Conservation (phyloP, 2,329 filamentous ascomycete genomes). For the Onygena corvina region DNA sequence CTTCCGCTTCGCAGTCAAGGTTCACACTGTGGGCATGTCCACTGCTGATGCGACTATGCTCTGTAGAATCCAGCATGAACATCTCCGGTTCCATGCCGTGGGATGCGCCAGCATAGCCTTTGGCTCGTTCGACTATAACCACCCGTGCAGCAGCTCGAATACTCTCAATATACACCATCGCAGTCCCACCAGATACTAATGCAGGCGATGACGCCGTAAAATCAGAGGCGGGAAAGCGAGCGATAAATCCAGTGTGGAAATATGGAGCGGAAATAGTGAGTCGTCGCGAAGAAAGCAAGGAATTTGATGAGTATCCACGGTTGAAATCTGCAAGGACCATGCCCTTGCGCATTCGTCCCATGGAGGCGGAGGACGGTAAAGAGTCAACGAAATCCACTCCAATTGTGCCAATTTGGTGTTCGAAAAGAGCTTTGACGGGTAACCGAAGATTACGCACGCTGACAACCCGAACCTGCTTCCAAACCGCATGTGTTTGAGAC, state of each 20-base stretch:
- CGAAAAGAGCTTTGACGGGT: constrained; percentile 61
- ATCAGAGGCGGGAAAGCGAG: constrained; percentile 54
- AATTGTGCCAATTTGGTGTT: constrained; percentile 81
- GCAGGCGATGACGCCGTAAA: constrained; percentile 38
- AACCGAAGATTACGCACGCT: constrained; percentile 81
- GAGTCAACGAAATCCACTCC: constrained; percentile 47
- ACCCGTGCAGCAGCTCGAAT: constrained; percentile 72
- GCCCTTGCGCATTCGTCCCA: constrained; percentile 53
- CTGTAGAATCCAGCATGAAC: constrained; percentile 33
- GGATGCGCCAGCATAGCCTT: constrained; percentile 15
- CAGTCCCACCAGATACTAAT: constrained; percentile 43
- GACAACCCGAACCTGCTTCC: constrained; percentile 67
- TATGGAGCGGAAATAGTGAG: constrained; percentile 16
- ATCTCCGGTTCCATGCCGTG: constrained; percentile 30
- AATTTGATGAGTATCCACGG: constrained; percentile 23
- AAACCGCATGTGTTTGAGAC: constrained; percentile 53
- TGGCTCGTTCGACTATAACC: constrained; percentile 38
- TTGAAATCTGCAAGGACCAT: constrained; percentile 64
- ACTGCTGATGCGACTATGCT: constrained; percentile 5
- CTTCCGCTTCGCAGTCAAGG: constrained; percentile 14
- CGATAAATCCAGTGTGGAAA: constrained; percentile 56
- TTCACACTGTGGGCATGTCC: neutral
- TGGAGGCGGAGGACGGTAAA: constrained; percentile 10
- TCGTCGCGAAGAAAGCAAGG: constrained; percentile 10
- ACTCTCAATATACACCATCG: constrained; percentile 76